These are phyloP conservation scores for Didymella segeticola DNA, from an alignment of 2,329 filamentous ascomycete genomes.

Conservation along the genomic window DNA sequence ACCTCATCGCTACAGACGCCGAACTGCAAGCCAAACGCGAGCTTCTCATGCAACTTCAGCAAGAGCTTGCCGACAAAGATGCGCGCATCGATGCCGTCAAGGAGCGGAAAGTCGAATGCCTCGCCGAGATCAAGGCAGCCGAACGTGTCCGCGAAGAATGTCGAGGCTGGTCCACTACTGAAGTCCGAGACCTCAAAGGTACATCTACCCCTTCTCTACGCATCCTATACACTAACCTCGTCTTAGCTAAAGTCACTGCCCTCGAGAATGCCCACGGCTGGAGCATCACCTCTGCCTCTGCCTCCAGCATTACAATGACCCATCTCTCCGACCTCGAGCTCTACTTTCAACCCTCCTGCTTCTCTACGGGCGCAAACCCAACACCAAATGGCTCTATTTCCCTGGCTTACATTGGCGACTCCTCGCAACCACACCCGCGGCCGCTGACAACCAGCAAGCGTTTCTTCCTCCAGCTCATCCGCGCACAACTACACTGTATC, in stretches of 20 bases:
- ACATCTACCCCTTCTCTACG: constrained; percentile 24
- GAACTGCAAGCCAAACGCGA: constrained; percentile 74
- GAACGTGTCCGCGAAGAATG: constrained; percentile 87
- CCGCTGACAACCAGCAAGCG: constrained; percentile 71
- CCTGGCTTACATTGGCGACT: constrained; percentile 72
- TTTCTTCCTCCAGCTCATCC: constrained; percentile 77
- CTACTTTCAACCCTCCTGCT: constrained; percentile 71
- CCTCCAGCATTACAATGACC: constrained; percentile 70
- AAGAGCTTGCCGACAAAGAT: constrained; percentile 72
- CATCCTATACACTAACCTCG: constrained; percentile 46
- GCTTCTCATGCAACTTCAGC: constrained; percentile 70
- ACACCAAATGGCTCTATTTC: constrained; percentile 61
- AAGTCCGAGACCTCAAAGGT: constrained; percentile 83
- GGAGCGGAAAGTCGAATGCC: constrained; percentile 71
- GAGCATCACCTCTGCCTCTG: constrained; percentile 70
- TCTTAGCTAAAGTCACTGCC: constrained; percentile 66
- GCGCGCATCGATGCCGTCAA: constrained; percentile 66
- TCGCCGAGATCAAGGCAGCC: constrained; percentile 79
- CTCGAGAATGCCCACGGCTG: constrained; percentile 74
- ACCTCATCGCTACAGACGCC: constrained; percentile 68
- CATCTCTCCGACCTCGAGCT: constrained; percentile 76
- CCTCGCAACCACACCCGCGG: constrained; percentile 59
- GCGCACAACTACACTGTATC: constrained; percentile 69
- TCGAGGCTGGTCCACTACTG: constrained; percentile 83
- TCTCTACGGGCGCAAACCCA: constrained; percentile 55